Base-by-base conservation (phyloP, 2,329 filamentous ascomycete species). In the Pseudogymnoascus verrucosus region DNA sequence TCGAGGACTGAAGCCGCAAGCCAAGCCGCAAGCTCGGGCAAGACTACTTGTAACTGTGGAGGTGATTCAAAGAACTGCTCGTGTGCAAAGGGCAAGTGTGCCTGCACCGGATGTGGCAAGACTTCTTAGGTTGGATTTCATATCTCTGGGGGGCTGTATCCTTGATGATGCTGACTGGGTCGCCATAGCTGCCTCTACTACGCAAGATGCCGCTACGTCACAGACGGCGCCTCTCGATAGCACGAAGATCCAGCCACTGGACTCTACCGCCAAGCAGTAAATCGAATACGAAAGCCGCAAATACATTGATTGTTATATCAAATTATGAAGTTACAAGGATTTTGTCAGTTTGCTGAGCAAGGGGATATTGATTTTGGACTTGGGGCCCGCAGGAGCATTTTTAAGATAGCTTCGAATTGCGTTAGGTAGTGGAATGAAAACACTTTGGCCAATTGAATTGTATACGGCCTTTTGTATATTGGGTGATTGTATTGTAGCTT, bases 21-120 rank as follows among this genome's bases (percentile, higher is more conserved):
- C 31, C 31, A 75, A 59, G 78, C 77, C 71, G 76, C 65, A 70
- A 72, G 69, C 5, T 73, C 73, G 0, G 72, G 75, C 54, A 78
- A 77, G 71, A 76, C 76, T 5, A 74, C 73, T 11, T 78, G 78
- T 65, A 71, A 72, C 60, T 77, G 75, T 68, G 74, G 70, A 36
- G 78, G 74, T 63, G 71, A 72, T 61, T 71, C 70, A 19, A 67
- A 73, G 12, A 40, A 11, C 65, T 80, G 78, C 71, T 74, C 76
- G 21, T 80, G 78, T 70, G 69, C 70, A 23, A 74, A 72, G 63
- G 79, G 78, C 69, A 74, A 73, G 59, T 61, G 59, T 61, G 59
- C 59, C 59, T 61, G 59, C 37, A 60, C 16, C 28, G 59, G 34
- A 40, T 60, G 59, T 23, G 34, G 34, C 7, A 61, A 23, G 59